phyloP scores from a whole-genome alignment of 2,329 filamentous ascomycete species.

The Penicillium sp. region DNA sequence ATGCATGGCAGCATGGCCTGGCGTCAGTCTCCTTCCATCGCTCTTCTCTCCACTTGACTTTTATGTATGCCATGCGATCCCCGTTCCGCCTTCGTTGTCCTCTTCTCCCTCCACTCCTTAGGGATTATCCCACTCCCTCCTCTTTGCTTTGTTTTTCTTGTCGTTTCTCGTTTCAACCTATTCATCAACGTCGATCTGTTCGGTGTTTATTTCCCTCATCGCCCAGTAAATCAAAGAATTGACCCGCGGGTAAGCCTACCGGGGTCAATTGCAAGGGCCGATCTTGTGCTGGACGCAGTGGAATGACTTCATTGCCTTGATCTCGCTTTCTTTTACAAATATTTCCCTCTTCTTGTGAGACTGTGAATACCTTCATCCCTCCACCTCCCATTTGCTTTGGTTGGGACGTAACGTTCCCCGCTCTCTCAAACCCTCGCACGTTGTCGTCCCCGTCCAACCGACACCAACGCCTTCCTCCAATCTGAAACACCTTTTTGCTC shows the following conservation, averaged over 20 bases:
- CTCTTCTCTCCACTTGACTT: constrained; percentile 16
- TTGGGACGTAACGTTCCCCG: background rate
- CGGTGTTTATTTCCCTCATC: background rate
- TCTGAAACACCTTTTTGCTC: constrained; percentile 25
- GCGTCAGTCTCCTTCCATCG: constrained; percentile 9
- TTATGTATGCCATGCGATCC: constrained; percentile 25
- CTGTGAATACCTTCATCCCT: constrained; percentile 5
- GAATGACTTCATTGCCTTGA: background rate
- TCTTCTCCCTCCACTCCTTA: background rate
- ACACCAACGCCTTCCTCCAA: constrained; percentile 19
- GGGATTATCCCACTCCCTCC: constrained; percentile 5
- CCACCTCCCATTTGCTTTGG: constrained; percentile 3
- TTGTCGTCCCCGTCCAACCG: constrained; percentile 24
- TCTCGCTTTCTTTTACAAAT: background rate
- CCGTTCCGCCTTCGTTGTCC: constrained; percentile 18
- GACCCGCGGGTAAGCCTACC: background rate
- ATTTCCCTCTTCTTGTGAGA: background rate
- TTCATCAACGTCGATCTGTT: constrained; percentile 8
- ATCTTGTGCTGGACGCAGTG: background rate
- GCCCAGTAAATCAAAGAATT: background rate
- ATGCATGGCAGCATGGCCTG: constrained; percentile 23
- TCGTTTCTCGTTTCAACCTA: constrained; percentile 5
- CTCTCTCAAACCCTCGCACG: constrained; percentile 4
- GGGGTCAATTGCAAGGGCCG: background rate
- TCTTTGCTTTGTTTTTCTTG: constrained; percentile 9